Conservation (phyloP, 768 basidiomycete genomes). For the Phanerochaete carnosa region DNA sequence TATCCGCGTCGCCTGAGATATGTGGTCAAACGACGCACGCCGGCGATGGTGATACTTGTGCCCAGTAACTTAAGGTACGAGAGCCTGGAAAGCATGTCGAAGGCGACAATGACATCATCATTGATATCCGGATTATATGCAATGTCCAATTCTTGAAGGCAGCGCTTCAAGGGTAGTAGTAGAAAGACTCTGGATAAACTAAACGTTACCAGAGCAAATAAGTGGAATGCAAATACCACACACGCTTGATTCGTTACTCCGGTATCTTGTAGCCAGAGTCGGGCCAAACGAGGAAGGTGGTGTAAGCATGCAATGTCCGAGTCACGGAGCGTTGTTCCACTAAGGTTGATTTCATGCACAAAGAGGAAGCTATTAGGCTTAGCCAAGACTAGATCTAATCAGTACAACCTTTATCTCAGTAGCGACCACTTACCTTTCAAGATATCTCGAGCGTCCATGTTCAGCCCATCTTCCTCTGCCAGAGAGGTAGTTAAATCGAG, state of each 20-base stretch:
- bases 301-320: constrained; percentile 50
- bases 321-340: constrained; percentile 41
- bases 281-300: constrained; percentile 47
- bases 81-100: constrained; percentile 46
- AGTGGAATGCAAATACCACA: constrained; percentile 12
- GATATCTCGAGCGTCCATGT: constrained; percentile 41
- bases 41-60: constrained; percentile 54
- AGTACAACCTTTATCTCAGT: constrained; percentile 7
- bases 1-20: constrained; percentile 35
- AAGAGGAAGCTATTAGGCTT: constrained; percentile 49
- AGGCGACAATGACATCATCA: constrained; percentile 54
- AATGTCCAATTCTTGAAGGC: constrained; percentile 50
- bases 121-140: constrained; percentile 49
- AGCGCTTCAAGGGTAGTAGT: constrained; percentile 51
- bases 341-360: constrained; percentile 49
- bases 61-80: constrained; percentile 48
- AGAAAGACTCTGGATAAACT: constrained; percentile 45
- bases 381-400: constrained; percentile 40
- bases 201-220: neutral
- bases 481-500: constrained; percentile 48
- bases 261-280: constrained; percentile 47
- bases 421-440: constrained; percentile 35
- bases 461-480: constrained; percentile 45
- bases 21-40: constrained; percentile 48
- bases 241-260: constrained; percentile 63